phyloP scores from a whole-genome alignment of 1,139 yeast species.

The Pneumocystis carinii region DNA sequence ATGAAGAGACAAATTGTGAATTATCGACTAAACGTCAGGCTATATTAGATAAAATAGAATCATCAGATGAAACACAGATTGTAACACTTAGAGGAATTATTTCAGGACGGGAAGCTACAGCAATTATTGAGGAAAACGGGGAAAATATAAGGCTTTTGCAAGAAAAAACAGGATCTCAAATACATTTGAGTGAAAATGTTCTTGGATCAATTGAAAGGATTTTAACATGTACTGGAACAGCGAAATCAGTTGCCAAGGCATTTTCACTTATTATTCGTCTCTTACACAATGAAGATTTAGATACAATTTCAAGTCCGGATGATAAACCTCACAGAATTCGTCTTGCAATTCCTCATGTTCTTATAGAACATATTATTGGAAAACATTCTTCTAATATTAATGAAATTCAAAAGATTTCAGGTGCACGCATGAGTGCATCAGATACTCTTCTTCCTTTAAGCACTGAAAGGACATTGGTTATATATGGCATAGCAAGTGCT shows the following conservation, averaged over 20 bases:
- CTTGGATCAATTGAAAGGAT: slow-evolving; percentile 66
- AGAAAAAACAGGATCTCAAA: slow-evolving; percentile 47
- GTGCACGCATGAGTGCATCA: slow-evolving; percentile 65
- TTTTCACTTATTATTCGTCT: not conserved
- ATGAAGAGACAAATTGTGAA: not conserved
- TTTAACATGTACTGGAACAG: slow-evolving; percentile 57
- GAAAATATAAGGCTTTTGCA: slow-evolving; percentile 30
- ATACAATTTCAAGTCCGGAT: not conserved
- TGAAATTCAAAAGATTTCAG: slow-evolving; percentile 72
- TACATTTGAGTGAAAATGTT: slow-evolving; percentile 65
- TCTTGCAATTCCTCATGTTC: slow-evolving; percentile 59
- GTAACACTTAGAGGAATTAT: slow-evolving; percentile 13
- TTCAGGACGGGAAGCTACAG: slow-evolving; percentile 15
- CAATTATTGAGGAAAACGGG: slow-evolving; percentile 12
- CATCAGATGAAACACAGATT: slow-evolving; percentile 1
- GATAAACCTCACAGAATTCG: slow-evolving; percentile 38
- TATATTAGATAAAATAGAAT: not conserved
- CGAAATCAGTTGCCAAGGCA: slow-evolving; percentile 58
- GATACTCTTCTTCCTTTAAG: slow-evolving; percentile 63
- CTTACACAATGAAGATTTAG: slow-evolving; percentile 1
- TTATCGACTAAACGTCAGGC: not conserved
- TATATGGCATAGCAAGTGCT: slow-evolving; percentile 75
- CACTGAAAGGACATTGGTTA: slow-evolving; percentile 59
- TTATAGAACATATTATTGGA: slow-evolving; percentile 75
- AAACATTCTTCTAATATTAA: slow-evolving; percentile 60